Evolutionary conservation across 768 basidiomycete genomes (phyloP).

Genomic region (Panaeolus papilionaceus): DNA sequence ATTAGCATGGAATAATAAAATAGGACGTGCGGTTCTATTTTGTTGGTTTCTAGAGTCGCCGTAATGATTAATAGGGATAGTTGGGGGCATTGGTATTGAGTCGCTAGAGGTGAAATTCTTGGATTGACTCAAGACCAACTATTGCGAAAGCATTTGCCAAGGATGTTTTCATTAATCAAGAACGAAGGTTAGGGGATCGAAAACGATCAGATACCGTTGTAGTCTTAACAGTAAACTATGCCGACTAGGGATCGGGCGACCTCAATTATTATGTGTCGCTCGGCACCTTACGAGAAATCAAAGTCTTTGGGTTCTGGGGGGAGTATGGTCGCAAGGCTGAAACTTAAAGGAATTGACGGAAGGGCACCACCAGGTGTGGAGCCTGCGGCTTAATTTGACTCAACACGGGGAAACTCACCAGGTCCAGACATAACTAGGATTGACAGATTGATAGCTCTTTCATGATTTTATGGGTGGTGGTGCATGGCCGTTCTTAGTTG

Average conservation of each 20-base stretch:
- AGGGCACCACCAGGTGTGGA: constrained; percentile 76
- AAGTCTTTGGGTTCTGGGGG: constrained; percentile 83
- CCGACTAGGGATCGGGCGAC: constrained; percentile 77
- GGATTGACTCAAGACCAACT: constrained; percentile 83
- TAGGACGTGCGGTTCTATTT: constrained; percentile 84
- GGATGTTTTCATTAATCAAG: constrained; percentile 88
- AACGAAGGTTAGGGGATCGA: constrained; percentile 87
- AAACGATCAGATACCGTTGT: constrained; percentile 85
- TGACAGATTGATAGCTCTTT: constrained; percentile 87
- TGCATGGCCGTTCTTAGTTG: constrained; percentile 92
- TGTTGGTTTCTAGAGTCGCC: constrained; percentile 83
- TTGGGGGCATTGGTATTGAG: constrained; percentile 85
- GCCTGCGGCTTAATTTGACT: constrained; percentile 83
- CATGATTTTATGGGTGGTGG: constrained; percentile 87
- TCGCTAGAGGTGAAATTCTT: constrained; percentile 89
- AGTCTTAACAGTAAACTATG: constrained; percentile 88
- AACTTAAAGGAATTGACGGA: constrained; percentile 87
- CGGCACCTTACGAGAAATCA: constrained; percentile 87
- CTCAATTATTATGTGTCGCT: constrained; percentile 73
- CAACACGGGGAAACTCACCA: constrained; percentile 85
- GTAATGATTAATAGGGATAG: constrained; percentile 85
- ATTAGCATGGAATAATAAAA: constrained; percentile 87
- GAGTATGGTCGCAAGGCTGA: constrained; percentile 62
- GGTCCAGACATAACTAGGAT: constrained; percentile 80
- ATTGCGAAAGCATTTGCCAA: constrained; percentile 86